These are phyloP conservation scores for Insectozyma bohioensis DNA, from an alignment of 1,139 yeast species.

Conservation along the genomic window DNA sequence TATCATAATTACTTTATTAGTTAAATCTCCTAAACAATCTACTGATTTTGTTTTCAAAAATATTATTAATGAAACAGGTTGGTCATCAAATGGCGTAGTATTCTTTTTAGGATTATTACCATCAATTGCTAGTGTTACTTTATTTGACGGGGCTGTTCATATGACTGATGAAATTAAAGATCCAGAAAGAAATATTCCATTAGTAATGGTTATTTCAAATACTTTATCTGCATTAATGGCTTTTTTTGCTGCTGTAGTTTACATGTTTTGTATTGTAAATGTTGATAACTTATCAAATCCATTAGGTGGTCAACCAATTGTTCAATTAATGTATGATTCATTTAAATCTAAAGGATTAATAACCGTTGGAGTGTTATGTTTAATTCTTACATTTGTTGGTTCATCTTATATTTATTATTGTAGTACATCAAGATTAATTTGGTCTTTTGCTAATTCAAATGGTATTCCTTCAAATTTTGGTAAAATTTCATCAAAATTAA, in stretches of 20 bases:
- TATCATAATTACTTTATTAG: conserved; percentile 24
- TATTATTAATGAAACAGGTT: conserved; percentile 27
- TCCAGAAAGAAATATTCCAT: conserved; percentile 28
- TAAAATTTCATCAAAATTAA: conserved; percentile 18
- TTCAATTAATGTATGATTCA: conserved; percentile 28
- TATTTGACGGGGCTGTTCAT: conserved; percentile 32
- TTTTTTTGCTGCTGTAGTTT: conserved; percentile 23
- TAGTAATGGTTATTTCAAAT: conserved; percentile 28
- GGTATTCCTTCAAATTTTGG: conserved; percentile 27
- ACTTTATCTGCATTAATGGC: conserved; percentile 23
- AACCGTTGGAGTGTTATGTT: conserved; percentile 23
- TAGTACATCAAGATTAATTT: conserved; percentile 26
- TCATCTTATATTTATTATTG: conserved; percentile 22
- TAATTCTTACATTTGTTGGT: conserved; percentile 23
- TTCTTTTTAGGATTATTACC: conserved; percentile 29
- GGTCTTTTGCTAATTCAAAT: conserved; percentile 29
- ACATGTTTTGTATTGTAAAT: conserved; percentile 27
- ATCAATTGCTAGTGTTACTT: conserved; percentile 25
- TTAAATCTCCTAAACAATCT: conserved; percentile 24
- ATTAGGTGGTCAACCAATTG: conserved; percentile 29
- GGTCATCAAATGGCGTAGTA: conserved; percentile 28
- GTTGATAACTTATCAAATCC: conserved; percentile 20
- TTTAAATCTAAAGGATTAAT: conserved; percentile 25
- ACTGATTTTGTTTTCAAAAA: conserved; percentile 23
- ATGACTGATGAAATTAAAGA: conserved; percentile 29